Evolutionary conservation across 1,284 basidiomycete genomes (phyloP).

Genomic region (Apiotrichum porosum): DNA sequence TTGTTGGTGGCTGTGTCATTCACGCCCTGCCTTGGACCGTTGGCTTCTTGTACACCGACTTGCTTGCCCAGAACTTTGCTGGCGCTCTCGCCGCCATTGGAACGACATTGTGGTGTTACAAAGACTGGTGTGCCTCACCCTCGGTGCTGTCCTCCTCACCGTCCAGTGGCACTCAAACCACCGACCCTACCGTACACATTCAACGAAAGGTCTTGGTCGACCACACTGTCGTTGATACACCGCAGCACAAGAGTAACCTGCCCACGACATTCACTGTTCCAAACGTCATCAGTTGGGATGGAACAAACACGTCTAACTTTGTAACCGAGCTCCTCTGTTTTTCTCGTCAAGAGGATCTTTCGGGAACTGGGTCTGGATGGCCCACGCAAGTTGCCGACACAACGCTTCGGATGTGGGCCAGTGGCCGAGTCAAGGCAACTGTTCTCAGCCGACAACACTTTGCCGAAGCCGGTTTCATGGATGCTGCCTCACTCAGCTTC

Average conservation of each 20-base stretch:
- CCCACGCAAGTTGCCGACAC: not conserved
- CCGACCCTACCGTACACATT: not conserved
- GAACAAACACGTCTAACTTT: not conserved
- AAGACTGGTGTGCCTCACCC: too few relatives aligned
- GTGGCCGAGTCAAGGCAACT: not conserved
- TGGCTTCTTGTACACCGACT: conserved; percentile 9
- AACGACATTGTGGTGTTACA: conserved; percentile 1
- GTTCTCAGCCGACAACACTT: conserved; percentile 8
- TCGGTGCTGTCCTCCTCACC: not conserved
- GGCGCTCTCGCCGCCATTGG: conserved; percentile 2
- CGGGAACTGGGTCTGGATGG: not conserved
- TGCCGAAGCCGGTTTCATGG: not conserved
- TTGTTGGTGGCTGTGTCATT: conserved; percentile 1
- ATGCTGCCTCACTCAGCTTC: not conserved
- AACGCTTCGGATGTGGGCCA: conserved; percentile 5
- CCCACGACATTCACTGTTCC: conserved; percentile 1
- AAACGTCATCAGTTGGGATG: not conserved
- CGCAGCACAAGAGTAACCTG: not conserved
- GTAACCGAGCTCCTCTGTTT: conserved; percentile 1
- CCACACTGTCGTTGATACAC: not conserved
- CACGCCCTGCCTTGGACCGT: conserved; percentile 7
- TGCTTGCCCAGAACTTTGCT: conserved; percentile 3
- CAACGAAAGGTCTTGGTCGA: conserved; percentile 3
- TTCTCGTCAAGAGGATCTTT: not conserved
- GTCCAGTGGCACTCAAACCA: too few relatives aligned